Conservation (phyloP, 2,329 filamentous ascomycete genomes). For the Zasmidium angulare region DNA sequence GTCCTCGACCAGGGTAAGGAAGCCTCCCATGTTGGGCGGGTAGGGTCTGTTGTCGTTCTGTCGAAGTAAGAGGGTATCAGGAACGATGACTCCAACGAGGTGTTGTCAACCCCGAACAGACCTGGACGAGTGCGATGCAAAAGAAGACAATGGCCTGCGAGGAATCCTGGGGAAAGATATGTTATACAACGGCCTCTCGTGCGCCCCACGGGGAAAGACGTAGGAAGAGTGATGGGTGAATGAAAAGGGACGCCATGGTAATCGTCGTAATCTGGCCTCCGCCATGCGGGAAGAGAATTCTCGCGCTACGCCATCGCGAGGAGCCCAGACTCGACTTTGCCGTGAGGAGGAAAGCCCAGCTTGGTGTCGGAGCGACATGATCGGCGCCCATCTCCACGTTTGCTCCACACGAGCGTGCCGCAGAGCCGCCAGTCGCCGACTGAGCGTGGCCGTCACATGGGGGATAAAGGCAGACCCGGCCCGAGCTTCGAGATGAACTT, state of each 20-base stretch:
- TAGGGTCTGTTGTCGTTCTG: background rate
- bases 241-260: conserved; percentile 6
- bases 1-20: conserved; percentile 39
- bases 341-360: background rate
- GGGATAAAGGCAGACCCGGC: background rate
- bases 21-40: conserved; percentile 33
- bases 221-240: conserved; percentile 14
- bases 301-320: conserved; percentile 7
- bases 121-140: background rate
- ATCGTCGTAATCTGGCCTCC: background rate
- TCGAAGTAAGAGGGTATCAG: background rate
- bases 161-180: background rate
- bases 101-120: conserved; percentile 1
- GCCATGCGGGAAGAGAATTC: conserved; percentile 19
- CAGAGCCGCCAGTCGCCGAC: conserved; percentile 8
- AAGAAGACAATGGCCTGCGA: background rate
- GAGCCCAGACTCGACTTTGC: background rate
- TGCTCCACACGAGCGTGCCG: background rate
- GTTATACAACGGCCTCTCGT: background rate
- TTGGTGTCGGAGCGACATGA: conserved; percentile 1
- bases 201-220: conserved; percentile 6
- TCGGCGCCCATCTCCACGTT: background rate
- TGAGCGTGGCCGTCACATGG: background rate
- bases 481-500: background rate
- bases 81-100: background rate